A percentile compares a stretch with the other conserved stretches of the same genome.
Conservation (phyloP, 2,329 filamentous ascomycete species). For the Colletotrichum chlorophyti region DNA sequence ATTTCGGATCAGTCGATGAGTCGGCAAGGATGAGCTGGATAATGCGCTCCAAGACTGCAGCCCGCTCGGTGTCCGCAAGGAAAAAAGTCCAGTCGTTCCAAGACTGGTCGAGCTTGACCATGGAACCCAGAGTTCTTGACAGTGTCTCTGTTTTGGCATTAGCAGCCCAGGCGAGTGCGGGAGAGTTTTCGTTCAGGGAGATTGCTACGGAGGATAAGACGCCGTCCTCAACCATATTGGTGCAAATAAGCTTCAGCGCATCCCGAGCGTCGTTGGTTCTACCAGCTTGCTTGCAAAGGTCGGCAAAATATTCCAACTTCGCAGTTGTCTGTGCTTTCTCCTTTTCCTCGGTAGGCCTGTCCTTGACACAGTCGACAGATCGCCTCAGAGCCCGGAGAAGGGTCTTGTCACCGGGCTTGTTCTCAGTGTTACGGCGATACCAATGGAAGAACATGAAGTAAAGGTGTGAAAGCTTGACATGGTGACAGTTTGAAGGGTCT, state of each 20-base stretch:
- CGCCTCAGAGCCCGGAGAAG: conserved; percentile 65
- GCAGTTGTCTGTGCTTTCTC: conserved; percentile 64
- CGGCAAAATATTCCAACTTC: conserved; percentile 73
- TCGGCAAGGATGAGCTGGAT: conserved; percentile 55
- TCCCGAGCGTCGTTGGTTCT: conserved; percentile 63
- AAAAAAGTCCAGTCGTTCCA: conserved; percentile 63
- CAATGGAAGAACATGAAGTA: conserved; percentile 64
- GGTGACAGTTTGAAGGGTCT: conserved; percentile 50
- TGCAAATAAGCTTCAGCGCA: conserved; percentile 66
- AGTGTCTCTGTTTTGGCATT: conserved; percentile 58
- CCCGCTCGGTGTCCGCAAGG: conserved; percentile 57
- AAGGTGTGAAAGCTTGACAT: conserved; percentile 73
- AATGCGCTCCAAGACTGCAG: conserved; percentile 66
- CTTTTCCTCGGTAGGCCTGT: conserved; percentile 60
- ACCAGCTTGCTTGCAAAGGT: conserved; percentile 61
- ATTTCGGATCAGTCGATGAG: conserved; percentile 39
- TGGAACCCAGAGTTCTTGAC: conserved; percentile 64
- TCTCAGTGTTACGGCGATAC: conserved; percentile 37
- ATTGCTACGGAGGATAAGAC: conserved; percentile 60
- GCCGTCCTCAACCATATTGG: conserved; percentile 65
- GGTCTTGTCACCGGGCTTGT: conserved; percentile 47
- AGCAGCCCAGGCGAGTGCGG: conserved; percentile 59
- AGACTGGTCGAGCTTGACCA: conserved; percentile 65
- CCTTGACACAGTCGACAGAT: conserved; percentile 68
- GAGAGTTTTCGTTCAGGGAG: conserved; percentile 55